These are phyloP conservation scores for Petunia axillaris DNA, from an alignment of 257 asterid genomes.

Conservation along the genomic window DNA sequence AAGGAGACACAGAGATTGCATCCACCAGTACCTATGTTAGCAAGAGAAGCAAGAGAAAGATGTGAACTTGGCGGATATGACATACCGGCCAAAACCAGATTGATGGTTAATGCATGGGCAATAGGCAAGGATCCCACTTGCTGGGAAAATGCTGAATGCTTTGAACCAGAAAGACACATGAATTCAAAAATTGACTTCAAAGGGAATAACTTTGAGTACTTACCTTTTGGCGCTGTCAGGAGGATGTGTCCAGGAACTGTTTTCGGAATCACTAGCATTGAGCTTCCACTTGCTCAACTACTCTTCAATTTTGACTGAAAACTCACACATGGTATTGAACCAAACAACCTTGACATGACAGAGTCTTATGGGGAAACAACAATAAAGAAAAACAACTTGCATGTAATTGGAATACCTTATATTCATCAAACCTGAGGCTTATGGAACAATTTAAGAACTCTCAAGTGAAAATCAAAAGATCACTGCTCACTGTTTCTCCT, in stretches of 20 bases:
- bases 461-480: too few species aligned
- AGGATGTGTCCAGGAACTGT: conserved; percentile 29
- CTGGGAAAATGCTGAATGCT: conserved; percentile 24
- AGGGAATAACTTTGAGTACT: conserved; percentile 18
- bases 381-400: conserved; percentile 19
- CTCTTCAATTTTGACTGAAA: conserved; percentile 29
- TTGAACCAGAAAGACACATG: conserved; percentile 25
- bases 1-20: conserved; percentile 29
- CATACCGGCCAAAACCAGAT: conserved; percentile 20
- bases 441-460: too few species aligned
- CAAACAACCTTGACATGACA: conserved; percentile 26
- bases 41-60: conserved; percentile 26
- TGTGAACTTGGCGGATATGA: conserved; percentile 24
- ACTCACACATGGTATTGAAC: conserved; percentile 9
- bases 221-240: conserved; percentile 31
- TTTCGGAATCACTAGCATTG: conserved; percentile 10
- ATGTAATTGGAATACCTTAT: conserved; percentile 15
- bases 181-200: conserved; percentile 7
- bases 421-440: too few species aligned
- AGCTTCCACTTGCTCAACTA: conserved; percentile 25
- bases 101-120: conserved; percentile 24
- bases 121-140: not conserved
- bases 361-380: conserved; percentile 10
- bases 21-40: conserved; percentile 14
- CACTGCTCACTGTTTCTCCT: too few species aligned